Evolutionary conservation across 306 rosid genomes (phyloP), one percentile per base, ranked within the genome.

Genomic region (Dryas alaskensis): DNA sequence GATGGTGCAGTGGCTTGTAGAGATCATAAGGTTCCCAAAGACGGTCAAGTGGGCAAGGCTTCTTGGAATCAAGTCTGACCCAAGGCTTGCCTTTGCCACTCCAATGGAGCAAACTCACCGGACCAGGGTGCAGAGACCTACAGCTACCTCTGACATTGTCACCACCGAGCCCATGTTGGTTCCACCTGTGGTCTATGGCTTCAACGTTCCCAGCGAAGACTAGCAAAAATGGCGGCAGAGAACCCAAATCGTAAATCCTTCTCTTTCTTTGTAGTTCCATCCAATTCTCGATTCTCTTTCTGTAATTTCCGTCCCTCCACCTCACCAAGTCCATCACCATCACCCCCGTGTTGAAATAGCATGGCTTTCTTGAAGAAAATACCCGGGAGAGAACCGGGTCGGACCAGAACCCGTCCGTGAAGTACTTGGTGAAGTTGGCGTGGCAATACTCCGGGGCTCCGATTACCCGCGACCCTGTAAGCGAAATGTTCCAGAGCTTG

Each of bases 21-120:
- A 94, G 88, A 87, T 94, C 98, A 73, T 94, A 94, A 13, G 98
- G 98, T 83, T 88, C 88, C 98, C 98, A 94, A 2, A 94, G 87
- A 4, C 80, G 70, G 70, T 94, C 99, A 40, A 94, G 69, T 0
- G 92, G 90, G 67, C 99, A 94, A 9, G 99, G 87, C 7, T 86
- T 81, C 39, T 83, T 81, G 7, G 74, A 81, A 7, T 94, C 99
- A 4, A 94, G 86, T 73, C 99, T 85, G 3, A 86, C 99, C 99
- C 99, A 94, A 0, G 99, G 99, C 76, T 94, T 94, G 50, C 99
- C 99, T 43, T 94, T 94, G 2, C 99, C 99, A 40, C 97, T 92
- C 99, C 99, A 94, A 78, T 94, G 99, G 5, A 94, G 82, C 61
- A 94, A 73, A 46, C 93, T 88, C 4, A 94, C 98, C 10, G 97